Evolutionary conservation across 2,329 filamentous ascomycete species (phyloP), one percentile per base, ranked within the genome.

Genomic region (Capronia epimyces): DNA sequence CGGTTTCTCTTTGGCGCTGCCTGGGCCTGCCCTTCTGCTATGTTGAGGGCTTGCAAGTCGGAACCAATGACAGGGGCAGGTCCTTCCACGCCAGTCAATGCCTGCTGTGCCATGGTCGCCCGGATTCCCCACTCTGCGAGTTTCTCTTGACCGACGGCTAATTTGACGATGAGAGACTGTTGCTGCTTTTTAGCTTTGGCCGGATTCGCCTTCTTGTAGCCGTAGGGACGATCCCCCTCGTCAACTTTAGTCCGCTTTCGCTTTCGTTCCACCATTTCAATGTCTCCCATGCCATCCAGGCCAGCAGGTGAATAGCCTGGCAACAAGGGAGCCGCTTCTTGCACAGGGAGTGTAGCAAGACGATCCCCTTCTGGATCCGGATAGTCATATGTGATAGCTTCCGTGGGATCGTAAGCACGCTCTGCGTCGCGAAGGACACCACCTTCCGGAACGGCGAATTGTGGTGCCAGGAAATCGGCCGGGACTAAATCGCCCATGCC

Each of bases 371-470:
- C 58, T 9, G 59, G 58, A 43, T 66, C 64, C 7, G 64, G 60
- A 47, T 66, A 65, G 47, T 65, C 65, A 36, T 66, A 68, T 13
- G 63, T 66, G 20, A 68, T 68, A 6, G 60, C 63, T 29, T 67
- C 64, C 3, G 65, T 67, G 7, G 48, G 58, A 43, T 65, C 61
- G 43, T 67, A 65, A 7, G 60, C 61, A 50, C 66, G 61, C 25
- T 63, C 56, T 46, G 60, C 49, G 20, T 65, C 62, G 48, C 60
- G 59, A 31, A 63, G 60, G 40, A 62, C 57, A 24, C 60, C 63
- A 27, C 65, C 64, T 22, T 52, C 55, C 8, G 64, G 64, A 8
- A 66, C 57, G 12, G 54, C 46, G 48, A 61, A 62, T 21, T 62
- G 54, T n/a, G 47, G 12, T 10, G 44, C 40, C 13, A 56, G 54